phyloP scores from a whole-genome alignment of 83 land plant species.

The Larix sibirica region DNA sequence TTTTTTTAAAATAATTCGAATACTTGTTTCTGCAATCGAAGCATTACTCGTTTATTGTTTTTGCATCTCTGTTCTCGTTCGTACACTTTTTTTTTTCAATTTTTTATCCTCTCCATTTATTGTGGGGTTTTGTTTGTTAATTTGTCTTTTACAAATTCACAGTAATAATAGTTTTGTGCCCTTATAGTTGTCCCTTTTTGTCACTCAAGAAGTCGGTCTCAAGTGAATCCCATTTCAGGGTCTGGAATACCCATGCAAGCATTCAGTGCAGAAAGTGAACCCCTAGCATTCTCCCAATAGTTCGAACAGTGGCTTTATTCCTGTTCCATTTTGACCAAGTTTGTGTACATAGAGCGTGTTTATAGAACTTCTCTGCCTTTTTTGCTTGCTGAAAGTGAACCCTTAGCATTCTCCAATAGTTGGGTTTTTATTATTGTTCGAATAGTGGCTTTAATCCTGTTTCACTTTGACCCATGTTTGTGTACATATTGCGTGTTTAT shows the following conservation, averaged over 20 bases:
- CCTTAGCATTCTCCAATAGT: not conserved
- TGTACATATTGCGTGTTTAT: not conserved
- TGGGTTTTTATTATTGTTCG: too few species aligned
- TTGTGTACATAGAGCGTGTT: not conserved
- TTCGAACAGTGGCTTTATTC: too few species aligned
- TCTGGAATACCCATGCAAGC: constrained; percentile 3
- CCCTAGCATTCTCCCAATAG: not conserved
- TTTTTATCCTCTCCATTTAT: not conserved
- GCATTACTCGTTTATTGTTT: not conserved
- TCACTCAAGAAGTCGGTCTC: not conserved
- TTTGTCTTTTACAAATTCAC: not conserved
- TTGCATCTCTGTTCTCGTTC: not conserved
- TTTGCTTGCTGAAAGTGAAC: constrained; percentile 1
- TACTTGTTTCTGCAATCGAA: too few species aligned
- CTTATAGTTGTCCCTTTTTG: not conserved
- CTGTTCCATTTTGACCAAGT: not conserved
- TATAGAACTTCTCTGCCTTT: not conserved
- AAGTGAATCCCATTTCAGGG: too few species aligned
- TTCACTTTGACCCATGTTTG: not conserved
- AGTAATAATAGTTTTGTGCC: not conserved
- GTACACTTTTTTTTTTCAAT: not conserved
- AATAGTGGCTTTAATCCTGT: too few species aligned
- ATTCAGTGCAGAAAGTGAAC: not conserved
- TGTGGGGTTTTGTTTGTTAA: constrained; percentile 2
- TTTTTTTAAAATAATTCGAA: not conserved